phyloP scores from a whole-genome alignment of 129 eudicot genomes.

The Artemisia tridentata region DNA sequence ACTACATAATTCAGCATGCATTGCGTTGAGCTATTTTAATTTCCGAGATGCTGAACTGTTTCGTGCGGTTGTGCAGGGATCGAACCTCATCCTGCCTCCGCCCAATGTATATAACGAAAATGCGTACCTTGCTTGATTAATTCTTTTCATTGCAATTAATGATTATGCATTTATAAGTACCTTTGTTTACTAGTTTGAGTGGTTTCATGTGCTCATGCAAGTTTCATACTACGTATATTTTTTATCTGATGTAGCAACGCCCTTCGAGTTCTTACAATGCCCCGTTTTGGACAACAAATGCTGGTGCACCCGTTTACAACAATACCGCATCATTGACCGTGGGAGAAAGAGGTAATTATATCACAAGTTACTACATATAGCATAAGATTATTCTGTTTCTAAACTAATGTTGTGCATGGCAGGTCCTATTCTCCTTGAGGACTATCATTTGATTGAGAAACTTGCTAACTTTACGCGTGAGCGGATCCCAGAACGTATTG shows the following conservation, averaged over 20 bases:
- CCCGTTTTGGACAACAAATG: conserved; percentile 55
- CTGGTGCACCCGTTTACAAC: conserved; percentile 72
- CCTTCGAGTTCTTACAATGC: conserved; percentile 61
- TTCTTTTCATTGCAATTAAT: not conserved
- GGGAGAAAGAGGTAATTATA: conserved; percentile 47
- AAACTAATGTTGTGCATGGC: not conserved
- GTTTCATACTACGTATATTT: no score
- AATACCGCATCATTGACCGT: conserved; percentile 52
- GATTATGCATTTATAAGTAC: not conserved
- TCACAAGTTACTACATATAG: not conserved
- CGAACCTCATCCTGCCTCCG: conserved; percentile 22
- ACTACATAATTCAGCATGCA: not conserved
- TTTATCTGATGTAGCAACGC: conserved; percentile 43
- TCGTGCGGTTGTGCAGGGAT: conserved; percentile 16
- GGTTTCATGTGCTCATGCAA: no score
- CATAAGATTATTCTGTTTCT: no score
- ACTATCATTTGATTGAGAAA: conserved; percentile 76
- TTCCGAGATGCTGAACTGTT: conserved; percentile 1
- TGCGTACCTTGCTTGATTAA: not conserved
- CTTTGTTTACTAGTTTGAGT: not conserved
- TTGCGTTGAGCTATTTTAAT: no score
- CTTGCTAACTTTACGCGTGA: conserved; percentile 63
- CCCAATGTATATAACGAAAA: conserved; percentile 7
- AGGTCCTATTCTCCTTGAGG: conserved; percentile 81
- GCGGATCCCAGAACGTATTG: conserved; percentile 43